Percentiles rank a stretch among this genome's conserved stretches.
Conservation (phyloP, 179 eudicot genomes). For the Beta lomatogona region DNA sequence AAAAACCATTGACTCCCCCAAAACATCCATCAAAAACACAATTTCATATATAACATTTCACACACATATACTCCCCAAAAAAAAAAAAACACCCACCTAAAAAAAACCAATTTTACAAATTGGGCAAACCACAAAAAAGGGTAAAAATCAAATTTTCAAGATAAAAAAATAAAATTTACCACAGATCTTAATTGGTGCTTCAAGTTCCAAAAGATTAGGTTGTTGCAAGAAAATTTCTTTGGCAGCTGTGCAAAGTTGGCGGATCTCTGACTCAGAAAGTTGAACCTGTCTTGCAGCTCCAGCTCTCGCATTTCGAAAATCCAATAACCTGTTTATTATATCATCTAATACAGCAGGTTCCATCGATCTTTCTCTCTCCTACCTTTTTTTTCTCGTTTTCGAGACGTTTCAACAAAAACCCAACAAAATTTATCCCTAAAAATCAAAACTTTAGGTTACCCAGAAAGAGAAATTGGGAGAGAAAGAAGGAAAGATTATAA, state of each 20-base stretch:
- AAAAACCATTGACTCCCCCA: not conserved
- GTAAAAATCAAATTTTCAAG: not conserved
- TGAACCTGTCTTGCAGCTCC: slow-evolving; percentile 63
- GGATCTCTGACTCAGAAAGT: slow-evolving; percentile 74
- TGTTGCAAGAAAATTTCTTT: slow-evolving; percentile 64
- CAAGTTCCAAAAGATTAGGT: slow-evolving; percentile 69
- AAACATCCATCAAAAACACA: not conserved
- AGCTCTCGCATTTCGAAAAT: slow-evolving; percentile 56
- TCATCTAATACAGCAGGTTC: slow-evolving; percentile 59
- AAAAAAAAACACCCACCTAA: slow-evolving; percentile 12
- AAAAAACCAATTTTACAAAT: not conserved
- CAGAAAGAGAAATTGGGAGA: not conserved
- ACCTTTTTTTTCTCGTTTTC: slow-evolving; percentile 27
- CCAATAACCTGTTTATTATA: slow-evolving; percentile 59
- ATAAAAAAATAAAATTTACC: slow-evolving; percentile 34
- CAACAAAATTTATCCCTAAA: not conserved
- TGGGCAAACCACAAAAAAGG: not conserved
- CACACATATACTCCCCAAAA: not conserved
- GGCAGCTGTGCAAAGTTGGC: slow-evolving; percentile 58
- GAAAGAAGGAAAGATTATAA: not conserved
- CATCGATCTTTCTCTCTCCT: slow-evolving; percentile 39
- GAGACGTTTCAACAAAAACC: slow-evolving; percentile 10
- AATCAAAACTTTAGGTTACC: not conserved
- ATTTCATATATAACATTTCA: not conserved
- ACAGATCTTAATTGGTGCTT: slow-evolving; percentile 83